A percentile compares a stretch with the other conserved stretches of the same genome.
These are phyloP conservation scores for Canariomyces notabilis DNA, from an alignment of 2,329 filamentous ascomycete species.

Conservation along the genomic window DNA sequence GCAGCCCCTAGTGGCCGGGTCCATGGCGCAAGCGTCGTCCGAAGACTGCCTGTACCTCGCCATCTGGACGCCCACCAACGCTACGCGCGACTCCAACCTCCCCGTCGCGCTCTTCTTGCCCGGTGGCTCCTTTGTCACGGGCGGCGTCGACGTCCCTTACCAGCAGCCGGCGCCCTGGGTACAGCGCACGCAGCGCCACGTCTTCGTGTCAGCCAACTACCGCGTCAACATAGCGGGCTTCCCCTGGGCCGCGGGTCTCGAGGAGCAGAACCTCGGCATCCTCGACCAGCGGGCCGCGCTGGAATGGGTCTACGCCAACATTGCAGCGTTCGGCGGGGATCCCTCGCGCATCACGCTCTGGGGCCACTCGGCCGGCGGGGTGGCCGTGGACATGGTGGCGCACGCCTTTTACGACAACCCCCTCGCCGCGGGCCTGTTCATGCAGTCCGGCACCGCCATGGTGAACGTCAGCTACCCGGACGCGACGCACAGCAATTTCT, in stretches of 20 bases:
- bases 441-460: conserved; percentile 38
- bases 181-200: conserved; percentile 34
- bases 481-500: conserved; percentile 30
- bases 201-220: conserved; percentile 39
- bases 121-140: conserved; percentile 42
- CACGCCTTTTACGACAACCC: conserved; percentile 44
- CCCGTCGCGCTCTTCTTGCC: conserved; percentile 45
- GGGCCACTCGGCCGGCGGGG: conserved; percentile 43
- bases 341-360: conserved; percentile 38
- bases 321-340: conserved; percentile 44
- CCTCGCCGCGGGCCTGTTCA: conserved; percentile 37
- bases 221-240: conserved; percentile 34
- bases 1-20: conserved; percentile 28
- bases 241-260: conserved; percentile 28
- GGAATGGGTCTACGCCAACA: conserved; percentile 47
- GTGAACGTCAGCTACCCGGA: conserved; percentile 28
- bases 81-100: conserved; percentile 14
- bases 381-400: conserved; percentile 37
- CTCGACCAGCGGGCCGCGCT: conserved; percentile 46
- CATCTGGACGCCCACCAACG: conserved; percentile 36
- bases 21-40: conserved; percentile 24
- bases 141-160: conserved; percentile 41
- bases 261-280: conserved; percentile 41
- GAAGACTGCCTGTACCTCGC: conserved; percentile 43
- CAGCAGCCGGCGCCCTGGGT: conserved; percentile 42